These are phyloP conservation scores for Platanthera guangdongensis DNA, from an alignment of 106 monocot species.

Conservation along the genomic window DNA sequence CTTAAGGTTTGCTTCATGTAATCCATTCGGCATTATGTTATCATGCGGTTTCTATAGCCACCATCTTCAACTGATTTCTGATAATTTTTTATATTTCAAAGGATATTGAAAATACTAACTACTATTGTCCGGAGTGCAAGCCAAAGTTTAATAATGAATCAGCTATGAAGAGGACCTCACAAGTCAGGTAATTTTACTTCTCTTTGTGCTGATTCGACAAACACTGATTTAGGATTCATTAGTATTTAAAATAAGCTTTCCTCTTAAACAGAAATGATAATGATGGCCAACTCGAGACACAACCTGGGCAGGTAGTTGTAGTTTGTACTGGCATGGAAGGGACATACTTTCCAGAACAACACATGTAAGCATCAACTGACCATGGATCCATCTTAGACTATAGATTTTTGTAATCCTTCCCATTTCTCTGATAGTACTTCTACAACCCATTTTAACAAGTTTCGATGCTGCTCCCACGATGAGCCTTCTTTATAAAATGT, in stretches of 20 bases:
- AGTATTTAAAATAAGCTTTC: background rate
- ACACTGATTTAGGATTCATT: background rate
- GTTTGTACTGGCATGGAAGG: slow-evolving; percentile 64
- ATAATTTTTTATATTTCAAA: slow-evolving; percentile 15
- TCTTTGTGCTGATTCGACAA: background rate
- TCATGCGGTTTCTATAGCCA: background rate
- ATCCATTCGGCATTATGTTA: background rate
- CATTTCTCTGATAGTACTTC: background rate
- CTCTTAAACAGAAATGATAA: slow-evolving; percentile 35
- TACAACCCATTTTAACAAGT: background rate
- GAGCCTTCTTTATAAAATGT: too few species aligned
- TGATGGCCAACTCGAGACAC: slow-evolving; percentile 13
- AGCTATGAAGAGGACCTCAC: slow-evolving; percentile 24
- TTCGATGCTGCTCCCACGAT: too few species aligned
- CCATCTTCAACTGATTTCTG: background rate
- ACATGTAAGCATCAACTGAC: slow-evolving; percentile 55
- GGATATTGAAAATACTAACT: slow-evolving; percentile 59
- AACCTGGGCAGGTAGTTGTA: slow-evolving; percentile 39
- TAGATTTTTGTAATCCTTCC: background rate
- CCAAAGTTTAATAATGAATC: slow-evolving; percentile 35
- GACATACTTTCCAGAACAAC: slow-evolving; percentile 58
- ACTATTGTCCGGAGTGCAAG: slow-evolving; percentile 89
- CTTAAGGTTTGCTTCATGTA: slow-evolving; percentile 40
- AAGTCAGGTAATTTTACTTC: slow-evolving; percentile 29
- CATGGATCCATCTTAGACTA: background rate